These are phyloP conservation scores for Heterobasidion occidentale DNA, from an alignment of 1,284 basidiomycete species.

Conservation along the genomic window DNA sequence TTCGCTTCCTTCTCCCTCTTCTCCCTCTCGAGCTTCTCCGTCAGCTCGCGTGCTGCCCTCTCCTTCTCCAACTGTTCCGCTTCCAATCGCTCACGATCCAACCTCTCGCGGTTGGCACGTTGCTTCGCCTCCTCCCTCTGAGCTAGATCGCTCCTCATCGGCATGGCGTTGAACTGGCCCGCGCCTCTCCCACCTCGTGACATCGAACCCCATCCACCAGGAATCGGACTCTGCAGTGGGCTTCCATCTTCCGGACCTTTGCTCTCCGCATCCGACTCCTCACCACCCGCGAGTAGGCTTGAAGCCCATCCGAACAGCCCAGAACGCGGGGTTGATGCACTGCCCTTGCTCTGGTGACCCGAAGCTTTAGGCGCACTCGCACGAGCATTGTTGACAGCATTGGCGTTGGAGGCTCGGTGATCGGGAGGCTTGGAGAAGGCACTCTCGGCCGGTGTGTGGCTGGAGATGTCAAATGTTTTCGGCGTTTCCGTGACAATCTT, in stretches of 20 bases:
- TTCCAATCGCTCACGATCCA: background rate
- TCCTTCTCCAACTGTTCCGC: background rate
- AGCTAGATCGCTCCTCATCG: background rate
- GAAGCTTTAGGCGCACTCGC: background rate
- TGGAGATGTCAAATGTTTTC: background rate
- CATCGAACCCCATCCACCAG: background rate
- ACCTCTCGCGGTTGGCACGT: background rate
- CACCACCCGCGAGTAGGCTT: background rate
- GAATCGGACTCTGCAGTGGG: background rate
- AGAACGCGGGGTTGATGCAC: background rate
- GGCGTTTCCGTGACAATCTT: conserved; percentile 4
- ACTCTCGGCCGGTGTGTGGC: background rate
- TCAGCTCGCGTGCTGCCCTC: background rate
- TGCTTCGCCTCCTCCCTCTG: background rate
- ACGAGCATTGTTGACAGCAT: background rate
- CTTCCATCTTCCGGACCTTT: background rate
- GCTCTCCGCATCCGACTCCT: conserved; percentile 5
- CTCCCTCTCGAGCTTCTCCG: background rate
- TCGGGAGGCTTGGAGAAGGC: background rate
- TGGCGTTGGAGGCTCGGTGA: background rate
- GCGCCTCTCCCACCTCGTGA: background rate
- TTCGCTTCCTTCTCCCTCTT: background rate
- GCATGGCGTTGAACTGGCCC: background rate
- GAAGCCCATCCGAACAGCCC: conserved; percentile 6
- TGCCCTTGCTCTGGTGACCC: conserved; percentile 5